Evolutionary conservation across 108 stramenopile genomes (phyloP).

Genomic region (Fistulifera solaris): DNA sequence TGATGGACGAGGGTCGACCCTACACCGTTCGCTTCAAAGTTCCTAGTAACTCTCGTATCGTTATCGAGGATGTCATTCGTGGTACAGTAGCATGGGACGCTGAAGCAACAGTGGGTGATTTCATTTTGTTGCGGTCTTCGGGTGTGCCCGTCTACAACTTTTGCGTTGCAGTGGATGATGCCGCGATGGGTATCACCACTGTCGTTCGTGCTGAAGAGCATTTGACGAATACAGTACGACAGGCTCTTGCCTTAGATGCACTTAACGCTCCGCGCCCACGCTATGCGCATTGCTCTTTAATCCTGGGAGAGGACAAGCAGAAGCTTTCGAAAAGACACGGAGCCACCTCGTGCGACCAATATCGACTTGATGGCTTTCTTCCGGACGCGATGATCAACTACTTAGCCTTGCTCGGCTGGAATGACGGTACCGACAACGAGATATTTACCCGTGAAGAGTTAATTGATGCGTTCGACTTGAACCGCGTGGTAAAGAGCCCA

Average conservation of each 20-base stretch:
- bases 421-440: constrained; percentile 96
- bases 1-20: constrained; percentile 68
- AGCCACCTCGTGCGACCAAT: constrained; percentile 93
- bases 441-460: constrained; percentile 91
- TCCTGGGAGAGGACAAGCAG: constrained; percentile 94
- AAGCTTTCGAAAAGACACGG: constrained; percentile 96
- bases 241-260: constrained; percentile 84
- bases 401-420: constrained; percentile 93
- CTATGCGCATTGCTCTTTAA: constrained; percentile 96
- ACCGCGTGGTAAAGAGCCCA: constrained; percentile 89
- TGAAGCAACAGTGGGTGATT: constrained; percentile 92
- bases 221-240: constrained; percentile 92
- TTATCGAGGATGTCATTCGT: constrained; percentile 91
- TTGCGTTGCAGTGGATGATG: constrained; percentile 97
- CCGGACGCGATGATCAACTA: constrained; percentile 97
- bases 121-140: constrained; percentile 86
- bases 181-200: constrained; percentile 91
- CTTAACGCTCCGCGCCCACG: constrained; percentile 78
- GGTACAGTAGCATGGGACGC: constrained; percentile 95
- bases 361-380: constrained; percentile 86
- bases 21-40: constrained; percentile 92
- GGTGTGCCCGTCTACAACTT: constrained; percentile 98
- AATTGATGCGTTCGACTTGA: constrained; percentile 87
- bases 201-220: constrained; percentile 98
- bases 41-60: constrained; percentile 65